These are phyloP conservation scores for Clonostachys solani DNA, from an alignment of 2,329 filamentous ascomycete species.

Conservation along the genomic window DNA sequence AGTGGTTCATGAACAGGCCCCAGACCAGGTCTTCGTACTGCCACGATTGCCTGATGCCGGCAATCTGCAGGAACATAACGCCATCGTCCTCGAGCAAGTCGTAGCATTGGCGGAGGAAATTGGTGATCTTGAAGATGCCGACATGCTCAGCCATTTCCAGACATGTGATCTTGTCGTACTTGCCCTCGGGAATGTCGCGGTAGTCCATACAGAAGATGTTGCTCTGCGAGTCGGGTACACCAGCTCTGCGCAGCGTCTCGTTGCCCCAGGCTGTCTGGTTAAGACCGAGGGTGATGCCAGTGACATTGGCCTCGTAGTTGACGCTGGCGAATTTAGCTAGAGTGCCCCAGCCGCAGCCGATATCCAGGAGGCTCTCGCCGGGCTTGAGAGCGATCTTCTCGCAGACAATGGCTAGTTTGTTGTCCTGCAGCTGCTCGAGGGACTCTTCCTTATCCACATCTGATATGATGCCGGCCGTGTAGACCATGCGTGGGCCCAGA, in stretches of 20 bases:
- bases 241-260: conserved; percentile 75
- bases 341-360: conserved; percentile 97
- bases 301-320: conserved; percentile 83
- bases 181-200: conserved; percentile 73
- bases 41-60: conserved; percentile 90
- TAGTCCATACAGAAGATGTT: conserved; percentile 95
- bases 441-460: conserved; percentile 84
- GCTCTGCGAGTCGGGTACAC: conserved; percentile 83
- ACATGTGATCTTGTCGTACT: conserved; percentile 92
- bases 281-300: conserved; percentile 88
- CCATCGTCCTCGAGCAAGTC: conserved; percentile 97
- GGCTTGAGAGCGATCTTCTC: conserved; percentile 87
- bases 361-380: conserved; percentile 83
- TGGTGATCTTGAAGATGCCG: conserved; percentile 80
- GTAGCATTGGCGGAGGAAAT: conserved; percentile 81
- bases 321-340: conserved; percentile 88
- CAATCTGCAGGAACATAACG: conserved; percentile 92
- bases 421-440: conserved; percentile 94
- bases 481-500: conserved; percentile 97
- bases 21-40: conserved; percentile 97
- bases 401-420: conserved; percentile 92
- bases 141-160: conserved; percentile 99
- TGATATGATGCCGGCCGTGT: conserved; percentile 91
- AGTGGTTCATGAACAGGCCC: conserved; percentile 99
- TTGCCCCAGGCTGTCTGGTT: conserved; percentile 99